Base-by-base conservation (phyloP, 2,329 filamentous ascomycete genomes). In the Trichophyton mentagrophytes region DNA sequence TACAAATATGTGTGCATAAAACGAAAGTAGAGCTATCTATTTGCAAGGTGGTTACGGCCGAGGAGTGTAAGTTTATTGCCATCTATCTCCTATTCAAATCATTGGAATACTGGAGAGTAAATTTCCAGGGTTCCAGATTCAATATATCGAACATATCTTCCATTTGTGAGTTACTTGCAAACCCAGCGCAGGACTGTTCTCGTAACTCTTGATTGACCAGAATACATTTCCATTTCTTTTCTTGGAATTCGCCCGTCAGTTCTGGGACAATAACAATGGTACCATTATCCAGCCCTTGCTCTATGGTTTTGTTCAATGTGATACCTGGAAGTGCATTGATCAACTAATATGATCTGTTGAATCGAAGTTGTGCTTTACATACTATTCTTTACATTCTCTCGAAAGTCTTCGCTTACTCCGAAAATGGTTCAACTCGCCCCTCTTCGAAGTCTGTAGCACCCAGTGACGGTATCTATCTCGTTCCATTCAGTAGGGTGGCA, bases 21-120 rank as follows among this genome's bases (percentile, higher is more conserved):
- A 6, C 65, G 59, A 57, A 67, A 67, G 56, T 65, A 66, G 5
- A 68, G 63, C 44, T 65, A 67, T 36, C 64, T 46, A 2, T 61
- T 59, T 3, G 64, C 60, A 25, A 65, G 65, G 3, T 63, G 61
- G n/a, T 64, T 65, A 2, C 64, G 58, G 22, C 44, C 61, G 4
- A 60, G 51, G 38, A 67, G 66, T 1, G 22, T 58, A 13, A 66
- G 58, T 27, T 62, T 57, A 25, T 56, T 61, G 9, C 59, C 58
- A 51, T 66, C 60, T 6, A 68, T 38, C 25, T 67, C 63, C 65
- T 66, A 60, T n/a, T 55, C n/a, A 57, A 13, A 3, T 5, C 11
- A n/a, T 57, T 17, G 42, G 15, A 9, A 57, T 17, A 20, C 3
- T n/a, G 17, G 11, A 5, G n/a, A 9, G 53, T 40, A n/a, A 11